These are phyloP conservation scores for Cytospora chrysosperma DNA, from an alignment of 2,329 filamentous ascomycete genomes.

Conservation along the genomic window DNA sequence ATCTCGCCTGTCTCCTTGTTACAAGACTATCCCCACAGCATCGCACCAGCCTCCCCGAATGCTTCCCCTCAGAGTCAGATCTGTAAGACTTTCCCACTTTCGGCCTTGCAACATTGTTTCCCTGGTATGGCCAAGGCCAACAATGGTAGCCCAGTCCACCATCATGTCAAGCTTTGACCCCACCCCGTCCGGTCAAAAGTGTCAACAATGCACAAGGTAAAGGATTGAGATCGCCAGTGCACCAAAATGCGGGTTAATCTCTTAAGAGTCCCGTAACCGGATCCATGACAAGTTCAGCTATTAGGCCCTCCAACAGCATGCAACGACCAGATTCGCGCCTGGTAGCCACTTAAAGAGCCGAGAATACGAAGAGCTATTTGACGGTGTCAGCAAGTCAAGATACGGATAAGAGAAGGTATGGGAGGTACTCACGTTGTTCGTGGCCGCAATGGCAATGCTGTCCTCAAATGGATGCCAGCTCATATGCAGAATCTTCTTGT, in stretches of 20 bases:
- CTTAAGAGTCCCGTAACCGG: constrained; percentile 1
- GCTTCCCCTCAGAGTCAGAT: not conserved
- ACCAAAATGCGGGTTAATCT: constrained; percentile 5
- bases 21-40: not conserved
- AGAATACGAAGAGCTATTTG: constrained; percentile 37
- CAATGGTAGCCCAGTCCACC: constrained; percentile 5
- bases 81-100: not conserved
- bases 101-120: not conserved
- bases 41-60: not conserved
- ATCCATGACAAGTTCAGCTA: constrained; percentile 6
- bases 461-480: constrained; percentile 99
- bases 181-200: not conserved
- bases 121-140: constrained; percentile 4
- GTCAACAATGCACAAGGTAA: constrained; percentile 11
- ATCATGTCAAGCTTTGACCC: constrained; percentile 13
- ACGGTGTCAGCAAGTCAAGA: constrained; percentile 27
- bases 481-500: constrained; percentile 99
- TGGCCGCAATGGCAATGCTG: constrained; percentile 98
- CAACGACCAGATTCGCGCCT: constrained; percentile 11
- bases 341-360: constrained; percentile 30
- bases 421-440: constrained; percentile 83
- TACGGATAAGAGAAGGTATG: not conserved
- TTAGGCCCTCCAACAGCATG: constrained; percentile 8
- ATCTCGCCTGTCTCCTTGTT: constrained; percentile 10
- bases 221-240: not conserved